phyloP scores from a whole-genome alignment of 176 grass and related monocot species.

The Typha latifolia region DNA sequence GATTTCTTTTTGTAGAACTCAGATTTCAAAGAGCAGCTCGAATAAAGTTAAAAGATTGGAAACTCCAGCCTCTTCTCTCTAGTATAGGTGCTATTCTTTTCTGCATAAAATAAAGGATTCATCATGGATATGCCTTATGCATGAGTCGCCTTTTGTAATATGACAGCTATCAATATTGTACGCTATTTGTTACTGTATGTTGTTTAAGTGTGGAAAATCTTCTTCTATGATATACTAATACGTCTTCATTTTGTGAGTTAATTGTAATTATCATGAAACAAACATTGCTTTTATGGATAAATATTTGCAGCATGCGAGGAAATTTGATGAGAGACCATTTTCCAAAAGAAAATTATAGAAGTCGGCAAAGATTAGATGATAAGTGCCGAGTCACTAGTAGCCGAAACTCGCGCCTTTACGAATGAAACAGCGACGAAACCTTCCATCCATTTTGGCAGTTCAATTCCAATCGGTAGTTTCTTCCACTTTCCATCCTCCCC shows the following conservation, averaged over 20 bases:
- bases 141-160: constrained; percentile 31
- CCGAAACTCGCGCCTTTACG: too few relatives aligned
- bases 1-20: constrained; percentile 19
- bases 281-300: too few relatives aligned
- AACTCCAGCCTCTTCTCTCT: constrained; percentile 31
- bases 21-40: constrained; percentile 20
- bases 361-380: too few relatives aligned
- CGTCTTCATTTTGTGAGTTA: background rate
- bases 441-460: too few relatives aligned
- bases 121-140: constrained; percentile 26
- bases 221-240: constrained; percentile 13
- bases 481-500: background rate
- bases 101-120: constrained; percentile 23
- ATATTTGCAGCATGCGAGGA: too few relatives aligned
- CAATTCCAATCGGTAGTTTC: background rate
- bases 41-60: constrained; percentile 37
- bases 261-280: too few relatives aligned
- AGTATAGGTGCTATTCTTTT: constrained; percentile 50
- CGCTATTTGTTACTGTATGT: constrained; percentile 15
- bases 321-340: too few relatives aligned
- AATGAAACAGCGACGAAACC: too few relatives aligned
- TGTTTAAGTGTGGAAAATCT: constrained; percentile 18
- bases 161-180: constrained; percentile 26
- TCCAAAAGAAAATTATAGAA: too few relatives aligned
- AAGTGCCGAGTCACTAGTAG: too few relatives aligned